Conservation (phyloP, 345 rosid species). For the Linum trigynum region DNA sequence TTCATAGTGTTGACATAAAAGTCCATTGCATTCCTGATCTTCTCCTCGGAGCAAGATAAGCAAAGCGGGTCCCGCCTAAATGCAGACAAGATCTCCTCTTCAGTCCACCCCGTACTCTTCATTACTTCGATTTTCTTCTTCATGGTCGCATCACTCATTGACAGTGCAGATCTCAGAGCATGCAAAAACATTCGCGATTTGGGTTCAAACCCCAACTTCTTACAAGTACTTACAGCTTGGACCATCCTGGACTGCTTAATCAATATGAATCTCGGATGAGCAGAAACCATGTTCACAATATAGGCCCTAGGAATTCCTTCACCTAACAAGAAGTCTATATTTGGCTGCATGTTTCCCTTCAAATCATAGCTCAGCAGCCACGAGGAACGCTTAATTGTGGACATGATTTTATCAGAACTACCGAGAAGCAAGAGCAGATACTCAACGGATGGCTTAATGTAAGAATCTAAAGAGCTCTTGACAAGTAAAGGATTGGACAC, state of each 20-base stretch:
- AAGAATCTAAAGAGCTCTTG: constrained; percentile 8
- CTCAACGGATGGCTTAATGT: constrained; percentile 15
- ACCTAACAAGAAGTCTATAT: constrained; percentile 12
- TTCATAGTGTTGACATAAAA: constrained; percentile 13
- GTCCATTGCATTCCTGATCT: constrained; percentile 10
- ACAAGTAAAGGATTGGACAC: constrained; percentile 11
- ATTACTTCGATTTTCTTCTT: constrained; percentile 17
- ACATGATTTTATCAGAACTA: constrained; percentile 5
- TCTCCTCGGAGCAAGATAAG: constrained; percentile 13
- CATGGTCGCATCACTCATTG: constrained; percentile 9
- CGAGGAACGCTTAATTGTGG: constrained; percentile 12
- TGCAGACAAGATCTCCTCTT: constrained; percentile 14
- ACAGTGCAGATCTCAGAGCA: constrained; percentile 13
- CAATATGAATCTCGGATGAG: constrained; percentile 5
- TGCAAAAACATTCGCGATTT: constrained; percentile 7
- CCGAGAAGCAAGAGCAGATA: constrained; percentile 7
- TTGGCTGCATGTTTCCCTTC: constrained; percentile 10
- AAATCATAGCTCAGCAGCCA: constrained; percentile 11
- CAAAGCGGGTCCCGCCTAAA: constrained; percentile 12
- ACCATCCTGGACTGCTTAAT: constrained; percentile 8
- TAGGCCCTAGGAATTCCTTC: constrained; percentile 12
- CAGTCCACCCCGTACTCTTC: constrained; percentile 25
- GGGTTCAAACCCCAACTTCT: constrained; percentile 15
- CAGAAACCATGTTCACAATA: not conserved
- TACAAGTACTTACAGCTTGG: constrained; percentile 7